phyloP scores from a whole-genome alignment of 169 alveolate species.

The Plasmodium gonderi region DNA sequence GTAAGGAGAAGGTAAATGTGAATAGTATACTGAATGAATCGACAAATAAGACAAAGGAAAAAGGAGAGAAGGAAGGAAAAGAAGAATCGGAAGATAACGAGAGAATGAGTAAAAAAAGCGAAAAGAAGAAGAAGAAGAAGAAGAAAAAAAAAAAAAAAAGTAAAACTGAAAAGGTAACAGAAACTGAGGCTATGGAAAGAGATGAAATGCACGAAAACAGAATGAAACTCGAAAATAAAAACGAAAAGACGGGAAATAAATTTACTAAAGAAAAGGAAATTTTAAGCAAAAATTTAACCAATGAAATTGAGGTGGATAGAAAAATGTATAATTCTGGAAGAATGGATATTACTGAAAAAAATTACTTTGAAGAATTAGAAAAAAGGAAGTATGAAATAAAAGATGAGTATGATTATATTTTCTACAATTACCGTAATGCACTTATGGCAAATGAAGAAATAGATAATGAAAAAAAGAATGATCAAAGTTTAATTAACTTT shows the following conservation, averaged over 20 bases:
- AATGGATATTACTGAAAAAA: conserved; percentile 2
- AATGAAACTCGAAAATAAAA: background rate
- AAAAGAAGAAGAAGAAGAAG: background rate
- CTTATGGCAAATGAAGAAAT: background rate
- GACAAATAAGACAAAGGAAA: background rate
- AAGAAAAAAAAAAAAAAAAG: background rate
- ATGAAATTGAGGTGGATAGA: background rate
- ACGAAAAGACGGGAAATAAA: background rate
- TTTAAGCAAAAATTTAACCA: background rate
- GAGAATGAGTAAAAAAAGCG: background rate
- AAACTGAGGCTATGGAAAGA: background rate
- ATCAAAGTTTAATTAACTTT: conserved; percentile 19
- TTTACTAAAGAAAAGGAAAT: background rate
- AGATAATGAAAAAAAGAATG: conserved; percentile 7
- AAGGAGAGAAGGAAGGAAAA: background rate
- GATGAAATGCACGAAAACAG: background rate
- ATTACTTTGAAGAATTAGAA: conserved; percentile 24
- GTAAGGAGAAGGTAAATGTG: background rate
- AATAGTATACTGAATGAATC: too few species aligned
- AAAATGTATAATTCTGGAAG: background rate
- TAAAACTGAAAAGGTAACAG: too few species aligned
- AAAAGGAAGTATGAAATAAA: conserved; percentile 58
- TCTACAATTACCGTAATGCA: background rate
- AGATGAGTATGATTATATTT: conserved; percentile 57
- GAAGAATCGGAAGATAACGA: background rate